Percentiles rank a stretch among this genome's conserved stretches.
These are phyloP conservation scores for Pseudogymnoascus sp. DNA, from an alignment of 2,329 filamentous ascomycete genomes.

Conservation along the genomic window DNA sequence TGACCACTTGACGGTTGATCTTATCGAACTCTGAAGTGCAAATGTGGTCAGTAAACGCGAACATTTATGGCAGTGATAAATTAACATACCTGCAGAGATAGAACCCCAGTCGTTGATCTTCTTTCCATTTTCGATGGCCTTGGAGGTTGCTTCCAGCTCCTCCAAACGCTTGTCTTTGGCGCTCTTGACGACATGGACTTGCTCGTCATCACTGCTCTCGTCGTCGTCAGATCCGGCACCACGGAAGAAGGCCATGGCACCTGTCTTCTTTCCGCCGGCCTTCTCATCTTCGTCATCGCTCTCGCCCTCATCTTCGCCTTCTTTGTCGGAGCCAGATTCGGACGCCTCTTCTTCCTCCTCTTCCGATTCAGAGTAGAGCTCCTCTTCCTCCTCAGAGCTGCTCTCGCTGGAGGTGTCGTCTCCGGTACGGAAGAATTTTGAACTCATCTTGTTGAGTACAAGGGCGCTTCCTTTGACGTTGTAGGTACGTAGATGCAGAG, in stretches of 20 bases:
- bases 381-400: conserved; percentile 88
- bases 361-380: conserved; percentile 77
- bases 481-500: conserved; percentile 9
- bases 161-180: conserved; percentile 96
- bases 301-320: conserved; percentile 45
- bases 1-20: conserved; percentile 75
- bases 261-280: conserved; percentile 54
- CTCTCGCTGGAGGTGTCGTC: conserved; percentile 86
- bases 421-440: conserved; percentile 12
- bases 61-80: neutral
- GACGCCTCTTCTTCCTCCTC: conserved; percentile 44
- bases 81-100: conserved; percentile 67
- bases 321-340: conserved; percentile 37
- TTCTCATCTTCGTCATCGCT: conserved; percentile 50
- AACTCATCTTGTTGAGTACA: conserved; percentile 11
- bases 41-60: neutral
- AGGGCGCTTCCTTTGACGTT: conserved; percentile 11
- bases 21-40: conserved; percentile 73
- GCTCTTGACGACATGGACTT: conserved; percentile 82
- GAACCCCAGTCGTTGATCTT: conserved; percentile 98
- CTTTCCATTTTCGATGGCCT: conserved; percentile 87
- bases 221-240: conserved; percentile 64
- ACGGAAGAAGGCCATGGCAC: conserved; percentile 76
- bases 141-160: conserved; percentile 83
- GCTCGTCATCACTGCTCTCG: conserved; percentile 76